A percentile compares a stretch with the other conserved stretches of the same genome.
Evolutionary conservation across 208 protist genomes (phyloP).

Genomic region (Histomonas meleagridis): DNA sequence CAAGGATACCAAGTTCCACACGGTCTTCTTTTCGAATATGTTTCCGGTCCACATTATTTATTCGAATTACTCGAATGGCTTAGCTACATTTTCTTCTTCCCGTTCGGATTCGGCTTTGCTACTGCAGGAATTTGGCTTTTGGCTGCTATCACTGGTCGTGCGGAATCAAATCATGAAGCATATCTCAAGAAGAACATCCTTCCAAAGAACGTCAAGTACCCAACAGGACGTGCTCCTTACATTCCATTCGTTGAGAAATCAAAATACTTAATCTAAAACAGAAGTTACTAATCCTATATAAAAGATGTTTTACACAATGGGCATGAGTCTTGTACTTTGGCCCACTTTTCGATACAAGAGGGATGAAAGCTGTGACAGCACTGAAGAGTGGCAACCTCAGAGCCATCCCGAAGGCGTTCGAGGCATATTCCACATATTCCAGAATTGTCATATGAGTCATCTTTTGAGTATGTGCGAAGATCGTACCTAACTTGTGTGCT

Average conservation of each 20-base stretch:
- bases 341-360: no score
- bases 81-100: neutral
- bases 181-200: neutral
- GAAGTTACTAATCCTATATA: no score
- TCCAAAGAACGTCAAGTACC: neutral
- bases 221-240: neutral
- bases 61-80: neutral
- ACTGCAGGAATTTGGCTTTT: neutral
- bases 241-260: slow-evolving; percentile 23
- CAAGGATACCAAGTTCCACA: neutral
- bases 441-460: no score
- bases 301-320: no score
- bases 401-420: no score
- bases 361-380: no score
- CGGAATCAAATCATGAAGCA: neutral
- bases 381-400: no score
- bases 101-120: neutral
- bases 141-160: neutral
- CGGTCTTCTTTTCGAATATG: neutral
- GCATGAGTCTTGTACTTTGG: no score
- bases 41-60: slow-evolving; percentile 30
- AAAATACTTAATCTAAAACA: neutral
- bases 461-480: no score
- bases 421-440: no score
- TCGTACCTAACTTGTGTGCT: no score